These are phyloP conservation scores for Cyclostephanos tholiformis DNA, from an alignment of 108 stramenopile genomes.

Conservation along the genomic window DNA sequence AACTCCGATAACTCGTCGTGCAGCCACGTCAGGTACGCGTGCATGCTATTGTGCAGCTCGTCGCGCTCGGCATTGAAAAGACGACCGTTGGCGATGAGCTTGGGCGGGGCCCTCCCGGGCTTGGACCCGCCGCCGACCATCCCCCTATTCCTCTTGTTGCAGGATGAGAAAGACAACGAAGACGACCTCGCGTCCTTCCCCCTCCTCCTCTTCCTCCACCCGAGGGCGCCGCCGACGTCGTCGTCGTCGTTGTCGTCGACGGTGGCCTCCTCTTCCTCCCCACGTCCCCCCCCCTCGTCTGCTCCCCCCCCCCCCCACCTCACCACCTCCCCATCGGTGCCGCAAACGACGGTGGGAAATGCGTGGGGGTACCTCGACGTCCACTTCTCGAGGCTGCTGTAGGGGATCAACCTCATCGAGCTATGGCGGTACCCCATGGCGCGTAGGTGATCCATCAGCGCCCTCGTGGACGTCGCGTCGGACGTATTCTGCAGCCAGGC, in stretches of 20 bases:
- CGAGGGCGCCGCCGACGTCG: neutral
- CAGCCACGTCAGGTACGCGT: conserved; percentile 14
- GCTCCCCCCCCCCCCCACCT: neutral
- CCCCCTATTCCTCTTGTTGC: neutral
- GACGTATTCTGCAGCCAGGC: conserved; percentile 3
- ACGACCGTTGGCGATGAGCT: neutral
- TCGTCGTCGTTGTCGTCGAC: neutral
- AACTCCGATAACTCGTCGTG: neutral
- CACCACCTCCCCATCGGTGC: neutral
- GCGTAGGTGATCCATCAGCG: conserved; percentile 6
- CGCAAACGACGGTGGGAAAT: neutral
- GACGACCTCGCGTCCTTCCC: neutral
- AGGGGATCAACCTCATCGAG: conserved; percentile 17
- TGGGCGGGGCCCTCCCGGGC: neutral
- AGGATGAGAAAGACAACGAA: neutral
- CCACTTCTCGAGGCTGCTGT: neutral
- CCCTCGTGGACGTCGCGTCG: neutral
- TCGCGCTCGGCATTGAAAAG: conserved; percentile 11
- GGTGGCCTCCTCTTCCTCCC: neutral
- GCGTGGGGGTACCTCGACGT: conserved; percentile 8
- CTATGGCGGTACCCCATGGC: neutral
- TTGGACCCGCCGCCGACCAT: neutral
- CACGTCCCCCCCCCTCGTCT: neutral
- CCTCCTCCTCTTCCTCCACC: neutral
- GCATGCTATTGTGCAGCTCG: neutral